Base-by-base conservation (phyloP, 352 stramenopile species). In the Phytopythium litorale region DNA sequence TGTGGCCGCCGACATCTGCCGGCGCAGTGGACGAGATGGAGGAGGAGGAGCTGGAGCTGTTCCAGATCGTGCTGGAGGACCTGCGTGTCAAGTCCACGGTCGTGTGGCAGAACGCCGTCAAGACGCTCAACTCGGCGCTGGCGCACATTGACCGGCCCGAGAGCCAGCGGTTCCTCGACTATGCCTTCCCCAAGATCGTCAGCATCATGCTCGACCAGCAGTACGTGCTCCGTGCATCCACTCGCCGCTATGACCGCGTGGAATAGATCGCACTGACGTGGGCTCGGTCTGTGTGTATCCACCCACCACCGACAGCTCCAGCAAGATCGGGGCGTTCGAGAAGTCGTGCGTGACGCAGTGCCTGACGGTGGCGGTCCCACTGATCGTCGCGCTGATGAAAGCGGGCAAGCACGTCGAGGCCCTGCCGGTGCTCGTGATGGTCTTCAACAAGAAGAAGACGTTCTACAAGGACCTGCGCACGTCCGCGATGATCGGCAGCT, bases 201-300 rank as follows among this genome's bases (percentile, higher is more conserved):
- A 91, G 82, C 73, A 96, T 96, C 63, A 96, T 96, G 88, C 75
- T 96, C 19, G 88, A 96, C 56, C 88, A 96, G 62, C 83, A 95
- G 87, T 96, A 78, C 65, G 84, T 89, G 42, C 15, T 51, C 54
- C 8, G 42, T 32, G 28, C 28, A 32, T 49, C 7, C 35, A 40
- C 35, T 2, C 35, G 4, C 12, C 35, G 12, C 16, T 4, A 40
- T 9, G 12, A 40, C 35, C 12, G 35, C 8, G 12, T 37, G 23
- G 4, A 16, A 23, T 33, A 16, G 49, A n/a, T 66, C 56, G 19
- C 6, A 49, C 42, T 42, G n/a, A 35, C 38, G 32, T 40, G 35
- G 35, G 35, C 16, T 40, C 8, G 8, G 35, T 16, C 8, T 40
- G 35, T 40, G 11, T 50, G 18, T 15, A 45, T 54, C 5, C 9